These are phyloP conservation scores for Dioscorea dumetorum DNA, from an alignment of 106 monocot genomes.

Conservation along the genomic window DNA sequence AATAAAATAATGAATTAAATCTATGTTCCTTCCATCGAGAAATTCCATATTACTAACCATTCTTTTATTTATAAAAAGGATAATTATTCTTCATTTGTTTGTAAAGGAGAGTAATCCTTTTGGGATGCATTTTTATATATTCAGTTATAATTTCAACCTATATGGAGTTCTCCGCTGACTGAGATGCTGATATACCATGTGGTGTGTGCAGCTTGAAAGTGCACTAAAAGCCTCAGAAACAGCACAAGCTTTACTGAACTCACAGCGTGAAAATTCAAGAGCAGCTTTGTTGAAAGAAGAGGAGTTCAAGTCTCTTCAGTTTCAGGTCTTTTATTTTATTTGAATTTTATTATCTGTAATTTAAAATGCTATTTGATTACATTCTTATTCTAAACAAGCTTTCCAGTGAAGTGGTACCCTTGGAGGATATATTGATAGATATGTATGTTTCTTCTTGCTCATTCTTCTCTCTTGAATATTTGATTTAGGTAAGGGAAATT, in stretches of 20 bases:
- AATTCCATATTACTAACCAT: too few relatives aligned
- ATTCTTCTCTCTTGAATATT: neutral
- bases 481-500: slow-evolving; percentile 66
- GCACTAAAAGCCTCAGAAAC: slow-evolving; percentile 65
- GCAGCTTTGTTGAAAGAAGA: slow-evolving; percentile 60
- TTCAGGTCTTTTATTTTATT: slow-evolving; percentile 43
- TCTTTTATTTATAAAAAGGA: too few relatives aligned
- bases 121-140: too few relatives aligned
- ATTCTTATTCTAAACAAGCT: neutral
- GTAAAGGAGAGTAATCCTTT: too few relatives aligned
- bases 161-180: too few relatives aligned
- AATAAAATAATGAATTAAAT: too few relatives aligned
- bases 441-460: neutral
- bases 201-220: slow-evolving; percentile 46
- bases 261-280: slow-evolving; percentile 50
- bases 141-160: too few relatives aligned
- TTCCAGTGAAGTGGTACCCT: too few relatives aligned
- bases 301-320: slow-evolving; percentile 79
- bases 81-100: too few relatives aligned
- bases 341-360: neutral
- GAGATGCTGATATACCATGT: too few relatives aligned
- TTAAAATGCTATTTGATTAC: neutral
- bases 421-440: neutral
- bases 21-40: too few relatives aligned
- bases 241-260: slow-evolving; percentile 53